Evolutionary conservation across 257 asterid genomes (phyloP).

Genomic region (Salvia miltiorrhiza): DNA sequence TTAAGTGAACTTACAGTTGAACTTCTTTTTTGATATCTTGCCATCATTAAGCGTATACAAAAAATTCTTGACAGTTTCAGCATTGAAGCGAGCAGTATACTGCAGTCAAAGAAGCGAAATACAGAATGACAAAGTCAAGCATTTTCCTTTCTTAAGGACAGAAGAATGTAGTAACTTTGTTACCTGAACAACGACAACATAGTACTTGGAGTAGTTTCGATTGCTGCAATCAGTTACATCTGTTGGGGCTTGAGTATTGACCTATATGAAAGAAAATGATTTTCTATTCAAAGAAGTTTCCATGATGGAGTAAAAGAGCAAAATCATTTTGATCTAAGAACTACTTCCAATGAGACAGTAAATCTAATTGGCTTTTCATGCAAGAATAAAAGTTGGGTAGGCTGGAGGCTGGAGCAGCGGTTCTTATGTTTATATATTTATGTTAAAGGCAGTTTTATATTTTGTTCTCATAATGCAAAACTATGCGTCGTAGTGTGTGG

Average conservation of each 20-base stretch:
- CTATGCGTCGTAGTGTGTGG: not conserved
- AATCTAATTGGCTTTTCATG: not conserved
- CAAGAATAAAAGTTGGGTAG: not conserved
- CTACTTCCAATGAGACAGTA: not conserved
- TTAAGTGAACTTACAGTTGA: constrained; percentile 67
- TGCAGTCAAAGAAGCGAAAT: constrained; percentile 29
- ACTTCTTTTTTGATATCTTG: constrained; percentile 80
- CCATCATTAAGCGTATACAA: constrained; percentile 69
- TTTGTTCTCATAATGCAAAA: not conserved
- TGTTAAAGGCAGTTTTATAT: not conserved
- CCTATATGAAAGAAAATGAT: constrained; percentile 40
- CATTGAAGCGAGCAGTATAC: constrained; percentile 91
- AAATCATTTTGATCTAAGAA: constrained; percentile 3
- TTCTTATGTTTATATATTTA: not conserved
- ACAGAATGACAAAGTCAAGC: not conserved
- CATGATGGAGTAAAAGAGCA: constrained; percentile 1
- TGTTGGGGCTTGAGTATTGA: constrained; percentile 84
- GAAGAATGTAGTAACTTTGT: not conserved
- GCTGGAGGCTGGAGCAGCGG: not conserved
- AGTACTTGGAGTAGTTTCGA: constrained; percentile 79
- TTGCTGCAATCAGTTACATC: constrained; percentile 76
- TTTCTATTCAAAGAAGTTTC: not conserved
- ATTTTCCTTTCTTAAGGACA: not conserved
- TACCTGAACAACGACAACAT: constrained; percentile 87
- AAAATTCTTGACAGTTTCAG: constrained; percentile 80